Percentiles rank a stretch among this genome's conserved stretches.
Conservation (phyloP, 148 eudicot species). For the Bassia scoparia region DNA sequence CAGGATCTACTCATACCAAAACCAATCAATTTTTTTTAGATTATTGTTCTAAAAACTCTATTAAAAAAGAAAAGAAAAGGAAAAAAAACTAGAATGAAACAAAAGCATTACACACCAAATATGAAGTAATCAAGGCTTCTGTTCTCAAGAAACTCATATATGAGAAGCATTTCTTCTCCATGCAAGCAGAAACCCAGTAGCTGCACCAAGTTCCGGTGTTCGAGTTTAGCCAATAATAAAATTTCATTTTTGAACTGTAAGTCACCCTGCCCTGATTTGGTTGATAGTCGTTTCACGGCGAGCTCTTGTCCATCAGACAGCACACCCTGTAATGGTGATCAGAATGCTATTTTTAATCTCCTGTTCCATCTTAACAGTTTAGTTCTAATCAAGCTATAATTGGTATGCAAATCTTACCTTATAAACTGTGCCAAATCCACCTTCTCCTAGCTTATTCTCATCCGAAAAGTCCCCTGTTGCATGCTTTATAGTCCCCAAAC, state of each 20-base stretch:
- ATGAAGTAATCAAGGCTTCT: slow-evolving; percentile 30
- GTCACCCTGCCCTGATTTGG: slow-evolving; percentile 21
- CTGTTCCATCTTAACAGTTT: not conserved
- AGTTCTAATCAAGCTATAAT: not conserved
- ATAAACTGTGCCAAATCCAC: slow-evolving; percentile 32
- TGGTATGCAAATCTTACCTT: slow-evolving; percentile 16
- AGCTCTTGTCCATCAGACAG: slow-evolving; percentile 25
- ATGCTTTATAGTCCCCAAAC: slow-evolving; percentile 18
- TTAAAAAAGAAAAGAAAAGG: not conserved
- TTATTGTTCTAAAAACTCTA: not conserved
- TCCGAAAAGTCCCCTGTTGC: slow-evolving; percentile 25
- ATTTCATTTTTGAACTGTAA: slow-evolving; percentile 30
- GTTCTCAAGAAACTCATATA: slow-evolving; percentile 26
- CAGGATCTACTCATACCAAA: slow-evolving; percentile 8
- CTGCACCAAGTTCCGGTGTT: slow-evolving; percentile 28
- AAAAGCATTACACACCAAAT: slow-evolving; percentile 13
- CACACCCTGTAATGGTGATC: slow-evolving; percentile 16
- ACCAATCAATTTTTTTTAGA: not conserved
- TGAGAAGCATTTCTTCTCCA: slow-evolving; percentile 30
- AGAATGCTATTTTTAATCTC: no score
- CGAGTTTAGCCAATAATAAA: slow-evolving; percentile 27
- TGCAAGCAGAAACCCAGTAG: slow-evolving; percentile 31
- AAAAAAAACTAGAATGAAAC: not conserved
- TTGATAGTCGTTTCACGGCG: slow-evolving; percentile 27
- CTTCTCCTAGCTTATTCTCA: slow-evolving; percentile 28